phyloP scores from a whole-genome alignment of 129 eudicot genomes.

The Cynara cardunculus region DNA sequence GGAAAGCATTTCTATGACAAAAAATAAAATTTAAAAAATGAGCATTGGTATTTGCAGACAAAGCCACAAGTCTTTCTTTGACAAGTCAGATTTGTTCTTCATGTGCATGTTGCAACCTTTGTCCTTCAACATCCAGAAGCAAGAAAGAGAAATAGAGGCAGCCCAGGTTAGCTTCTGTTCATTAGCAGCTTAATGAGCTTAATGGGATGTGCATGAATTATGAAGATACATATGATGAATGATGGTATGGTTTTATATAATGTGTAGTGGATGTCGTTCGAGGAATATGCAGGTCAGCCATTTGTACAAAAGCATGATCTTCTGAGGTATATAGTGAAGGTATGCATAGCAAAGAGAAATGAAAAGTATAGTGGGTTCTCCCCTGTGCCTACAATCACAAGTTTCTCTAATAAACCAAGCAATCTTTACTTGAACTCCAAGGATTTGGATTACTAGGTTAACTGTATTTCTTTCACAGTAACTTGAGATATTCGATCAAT shows the following conservation, averaged over 20 bases:
- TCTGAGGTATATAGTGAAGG: conserved; percentile 45
- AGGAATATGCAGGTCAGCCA: conserved; percentile 67
- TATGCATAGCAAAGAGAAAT: conserved; percentile 64
- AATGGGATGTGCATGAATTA: too few relatives aligned
- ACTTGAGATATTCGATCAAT: background rate
- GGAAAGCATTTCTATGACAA: background rate
- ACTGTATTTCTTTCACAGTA: background rate
- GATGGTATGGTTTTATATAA: background rate
- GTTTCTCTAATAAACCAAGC: conserved; percentile 39
- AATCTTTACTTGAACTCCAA: conserved; percentile 55
- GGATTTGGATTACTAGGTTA: conserved; percentile 13
- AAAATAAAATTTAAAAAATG: background rate
- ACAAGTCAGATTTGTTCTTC: conserved; percentile 83
- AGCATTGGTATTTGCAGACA: conserved; percentile 49
- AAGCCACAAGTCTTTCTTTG: conserved; percentile 74
- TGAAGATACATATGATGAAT: background rate
- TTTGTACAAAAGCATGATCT: conserved; percentile 65
- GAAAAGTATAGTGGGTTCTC: conserved; percentile 55
- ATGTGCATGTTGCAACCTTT: conserved; percentile 80
- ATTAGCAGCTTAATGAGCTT: too few relatives aligned
- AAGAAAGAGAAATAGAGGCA: conserved; percentile 84
- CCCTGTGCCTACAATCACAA: conserved; percentile 46
- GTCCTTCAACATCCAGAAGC: conserved; percentile 60
- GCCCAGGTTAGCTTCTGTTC: conserved; percentile 60
- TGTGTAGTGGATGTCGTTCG: conserved; percentile 82